Evolutionary conservation across 441 rosid species (phyloP).

Genomic region (Geranium incanum): DNA sequence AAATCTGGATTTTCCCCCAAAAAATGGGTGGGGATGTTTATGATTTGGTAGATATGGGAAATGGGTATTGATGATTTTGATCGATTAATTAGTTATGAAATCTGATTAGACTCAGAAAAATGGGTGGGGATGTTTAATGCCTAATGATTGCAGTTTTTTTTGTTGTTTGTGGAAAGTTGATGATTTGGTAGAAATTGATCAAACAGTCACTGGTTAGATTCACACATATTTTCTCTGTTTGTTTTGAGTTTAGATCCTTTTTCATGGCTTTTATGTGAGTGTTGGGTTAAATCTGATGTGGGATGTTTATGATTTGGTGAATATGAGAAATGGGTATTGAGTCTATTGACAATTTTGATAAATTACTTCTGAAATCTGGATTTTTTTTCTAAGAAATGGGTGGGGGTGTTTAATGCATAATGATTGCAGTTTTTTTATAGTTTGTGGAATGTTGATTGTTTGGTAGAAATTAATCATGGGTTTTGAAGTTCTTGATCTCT

Average conservation of each 20-base stretch:
- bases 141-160: too few relatives aligned
- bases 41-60: not conserved
- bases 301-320: not conserved
- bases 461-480: constrained; percentile 1
- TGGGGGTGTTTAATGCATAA: not conserved
- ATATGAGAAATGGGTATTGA: not conserved
- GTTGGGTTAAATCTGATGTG: not conserved
- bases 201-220: too few relatives aligned
- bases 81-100: too few relatives aligned
- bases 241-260: too few relatives aligned
- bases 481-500: not conserved
- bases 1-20: too few relatives aligned
- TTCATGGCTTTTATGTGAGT: too few relatives aligned
- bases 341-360: not conserved
- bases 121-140: too few relatives aligned
- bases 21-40: not conserved
- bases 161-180: too few relatives aligned
- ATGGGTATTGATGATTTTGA: too few relatives aligned
- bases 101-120: too few relatives aligned
- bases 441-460: not conserved
- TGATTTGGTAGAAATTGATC: too few relatives aligned
- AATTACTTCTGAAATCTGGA: not conserved
- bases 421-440: not conserved
- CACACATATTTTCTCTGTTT: too few relatives aligned
- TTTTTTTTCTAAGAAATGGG: not conserved